phyloP scores from a whole-genome alignment of 352 stramenopile genomes.

The Globisporangium camurandrum region DNA sequence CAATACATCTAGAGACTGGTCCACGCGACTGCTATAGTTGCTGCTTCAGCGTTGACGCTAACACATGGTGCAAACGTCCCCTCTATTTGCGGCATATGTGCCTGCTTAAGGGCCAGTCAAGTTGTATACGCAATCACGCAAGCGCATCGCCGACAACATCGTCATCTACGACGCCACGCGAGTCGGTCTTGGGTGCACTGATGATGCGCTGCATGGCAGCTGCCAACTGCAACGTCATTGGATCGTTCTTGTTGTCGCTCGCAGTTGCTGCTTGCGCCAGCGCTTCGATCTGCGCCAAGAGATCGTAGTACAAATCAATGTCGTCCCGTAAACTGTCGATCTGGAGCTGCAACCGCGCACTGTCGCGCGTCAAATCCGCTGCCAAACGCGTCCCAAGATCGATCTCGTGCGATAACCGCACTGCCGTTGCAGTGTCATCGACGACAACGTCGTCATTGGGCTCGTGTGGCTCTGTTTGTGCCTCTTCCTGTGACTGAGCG shows the following conservation, averaged over 20 bases:
- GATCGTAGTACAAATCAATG: conserved; percentile 45
- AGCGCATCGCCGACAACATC: neutral
- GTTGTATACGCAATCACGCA: too few species aligned
- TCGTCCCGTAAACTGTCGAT: conserved; percentile 28
- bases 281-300: conserved; percentile 30
- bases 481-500: too few species aligned
- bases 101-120: too few species aligned
- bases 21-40: too few species aligned
- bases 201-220: conserved; percentile 23
- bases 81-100: too few species aligned
- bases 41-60: too few species aligned
- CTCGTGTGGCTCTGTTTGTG: too few species aligned
- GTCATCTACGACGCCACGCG: neutral
- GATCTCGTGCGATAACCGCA: conserved; percentile 19
- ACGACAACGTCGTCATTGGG: too few species aligned
- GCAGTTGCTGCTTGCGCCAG: neutral
- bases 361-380: conserved; percentile 36
- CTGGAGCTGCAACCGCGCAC: conserved; percentile 39
- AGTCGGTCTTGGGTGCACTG: conserved; percentile 25
- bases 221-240: conserved; percentile 8
- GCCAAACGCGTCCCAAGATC: conserved; percentile 28
- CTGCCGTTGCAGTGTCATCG: neutral
- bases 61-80: too few species aligned
- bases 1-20: too few species aligned
- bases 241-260: neutral